Conservation (phyloP, 1,284 basidiomycete genomes). For the Rhodotorula sp. region DNA sequence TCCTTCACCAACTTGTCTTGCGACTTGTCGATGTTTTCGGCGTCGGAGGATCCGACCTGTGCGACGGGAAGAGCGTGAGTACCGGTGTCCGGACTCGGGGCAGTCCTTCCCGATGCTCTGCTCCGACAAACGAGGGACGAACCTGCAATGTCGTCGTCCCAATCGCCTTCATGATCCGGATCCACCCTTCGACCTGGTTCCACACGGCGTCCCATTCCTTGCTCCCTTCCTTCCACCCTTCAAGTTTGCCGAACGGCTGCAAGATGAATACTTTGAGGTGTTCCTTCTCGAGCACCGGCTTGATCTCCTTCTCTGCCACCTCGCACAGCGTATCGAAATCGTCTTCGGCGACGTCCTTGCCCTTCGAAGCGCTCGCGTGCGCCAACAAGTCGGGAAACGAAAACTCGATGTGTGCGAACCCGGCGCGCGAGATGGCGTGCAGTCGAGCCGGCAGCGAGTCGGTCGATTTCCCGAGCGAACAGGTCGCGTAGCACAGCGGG, state of each 20-base stretch:
- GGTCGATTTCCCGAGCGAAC: conserved; percentile 18
- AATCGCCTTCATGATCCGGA: conserved; percentile 21
- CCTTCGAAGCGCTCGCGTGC: conserved; percentile 21
- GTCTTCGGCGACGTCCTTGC: conserved; percentile 4
- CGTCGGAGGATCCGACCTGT: conserved; percentile 27
- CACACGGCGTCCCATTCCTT: conserved; percentile 16
- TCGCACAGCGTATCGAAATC: conserved; percentile 13
- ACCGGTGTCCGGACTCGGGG: background rate
- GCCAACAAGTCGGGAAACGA: conserved; percentile 40
- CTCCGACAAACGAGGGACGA: background rate
- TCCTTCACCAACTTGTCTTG: conserved; percentile 11
- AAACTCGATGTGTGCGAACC: conserved; percentile 41
- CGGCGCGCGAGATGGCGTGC: conserved; percentile 24
- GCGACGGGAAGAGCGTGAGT: background rate
- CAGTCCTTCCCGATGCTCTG: too few species aligned
- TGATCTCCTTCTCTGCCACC: conserved; percentile 3
- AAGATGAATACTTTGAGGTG: conserved; percentile 19
- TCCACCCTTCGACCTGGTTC: conserved; percentile 18
- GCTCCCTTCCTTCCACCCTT: conserved; percentile 24
- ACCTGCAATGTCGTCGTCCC: conserved; percentile 19
- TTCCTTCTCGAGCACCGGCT: background rate
- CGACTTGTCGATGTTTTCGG: conserved; percentile 9
- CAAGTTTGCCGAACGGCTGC: conserved; percentile 24
- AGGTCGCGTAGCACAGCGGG: conserved; percentile 23
- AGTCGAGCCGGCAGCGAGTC: conserved; percentile 18